phyloP scores from a whole-genome alignment of 2,329 filamentous ascomycete genomes.

The Ceratocystis smalleyi region DNA sequence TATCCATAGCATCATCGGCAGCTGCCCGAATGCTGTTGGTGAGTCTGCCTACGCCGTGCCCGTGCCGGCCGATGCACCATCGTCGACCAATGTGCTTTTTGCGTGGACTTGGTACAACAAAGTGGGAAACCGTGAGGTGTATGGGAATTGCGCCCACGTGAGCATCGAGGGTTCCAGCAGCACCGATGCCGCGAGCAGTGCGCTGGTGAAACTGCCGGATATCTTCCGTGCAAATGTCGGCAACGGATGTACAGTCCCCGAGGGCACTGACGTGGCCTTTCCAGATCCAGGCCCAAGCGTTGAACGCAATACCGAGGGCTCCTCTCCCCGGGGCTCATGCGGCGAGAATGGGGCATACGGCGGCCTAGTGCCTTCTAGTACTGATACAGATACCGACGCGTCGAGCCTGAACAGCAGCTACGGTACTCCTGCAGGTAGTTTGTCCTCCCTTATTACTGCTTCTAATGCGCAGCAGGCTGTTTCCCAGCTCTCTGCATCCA shows the following conservation, averaged over 20 bases:
- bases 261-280: slow-evolving; percentile 42
- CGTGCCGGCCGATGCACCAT: slow-evolving; percentile 36
- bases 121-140: slow-evolving; percentile 50
- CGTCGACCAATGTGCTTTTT: slow-evolving; percentile 35
- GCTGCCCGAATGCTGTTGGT: slow-evolving; percentile 23
- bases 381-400: background rate
- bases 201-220: slow-evolving; percentile 38
- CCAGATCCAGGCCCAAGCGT: slow-evolving; percentile 44
- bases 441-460: background rate
- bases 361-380: background rate
- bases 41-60: slow-evolving; percentile 36
- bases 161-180: slow-evolving; percentile 26
- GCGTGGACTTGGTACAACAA: slow-evolving; percentile 51
- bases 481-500: too few relatives aligned
- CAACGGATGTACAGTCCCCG: slow-evolving; percentile 39
- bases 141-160: slow-evolving; percentile 52
- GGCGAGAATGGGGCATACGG: background rate
- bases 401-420: background rate
- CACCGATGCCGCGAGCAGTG: slow-evolving; percentile 26
- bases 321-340: slow-evolving; percentile 20
- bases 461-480: background rate
- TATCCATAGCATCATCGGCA: slow-evolving; percentile 24
- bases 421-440: slow-evolving; percentile 2
- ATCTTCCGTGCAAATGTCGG: slow-evolving; percentile 49
- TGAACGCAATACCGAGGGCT: slow-evolving; percentile 22